A percentile compares a stretch with the other conserved stretches of the same genome.
Conservation (phyloP, 2,329 filamentous ascomycete species). For the Penicillium sp. region DNA sequence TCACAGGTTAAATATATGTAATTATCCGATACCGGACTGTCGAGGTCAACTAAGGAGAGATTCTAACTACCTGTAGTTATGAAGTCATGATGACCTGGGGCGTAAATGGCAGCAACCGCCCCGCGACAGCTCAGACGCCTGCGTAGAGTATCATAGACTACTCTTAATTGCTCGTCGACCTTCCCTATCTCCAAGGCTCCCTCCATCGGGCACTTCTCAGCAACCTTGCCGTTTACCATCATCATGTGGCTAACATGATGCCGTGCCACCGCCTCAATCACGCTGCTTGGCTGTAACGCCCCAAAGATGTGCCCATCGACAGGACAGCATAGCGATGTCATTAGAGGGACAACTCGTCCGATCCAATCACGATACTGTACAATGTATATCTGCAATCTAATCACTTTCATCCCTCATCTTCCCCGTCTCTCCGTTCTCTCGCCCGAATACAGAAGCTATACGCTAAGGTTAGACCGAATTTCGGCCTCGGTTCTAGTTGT, state of each 20-base stretch:
- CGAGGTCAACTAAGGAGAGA: not conserved
- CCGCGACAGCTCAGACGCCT: not conserved
- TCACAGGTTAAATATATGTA: too few species aligned
- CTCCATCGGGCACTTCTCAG: not conserved
- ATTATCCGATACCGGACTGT: not conserved
- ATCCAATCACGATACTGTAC: not conserved
- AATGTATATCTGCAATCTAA: not conserved
- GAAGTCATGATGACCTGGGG: conserved; percentile 22
- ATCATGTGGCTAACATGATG: conserved; percentile 26
- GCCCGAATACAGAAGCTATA: not conserved
- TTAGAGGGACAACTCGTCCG: not conserved
- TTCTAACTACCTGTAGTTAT: conserved; percentile 20
- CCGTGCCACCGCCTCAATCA: conserved; percentile 12
- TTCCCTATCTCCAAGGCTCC: not conserved
- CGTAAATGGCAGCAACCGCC: not conserved
- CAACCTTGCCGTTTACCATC: conserved; percentile 1
- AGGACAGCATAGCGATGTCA: conserved; percentile 13
- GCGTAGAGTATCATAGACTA: not conserved
- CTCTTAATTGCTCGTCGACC: not conserved
- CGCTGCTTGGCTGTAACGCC: not conserved
- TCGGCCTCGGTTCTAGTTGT: not conserved
- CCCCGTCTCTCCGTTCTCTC: not conserved
- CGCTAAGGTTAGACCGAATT: not conserved
- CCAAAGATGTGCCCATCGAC: conserved; percentile 1
- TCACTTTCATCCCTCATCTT: not conserved